These are phyloP conservation scores for Trichocomaceae sp. DNA, from an alignment of 2,329 filamentous ascomycete genomes.

Conservation along the genomic window DNA sequence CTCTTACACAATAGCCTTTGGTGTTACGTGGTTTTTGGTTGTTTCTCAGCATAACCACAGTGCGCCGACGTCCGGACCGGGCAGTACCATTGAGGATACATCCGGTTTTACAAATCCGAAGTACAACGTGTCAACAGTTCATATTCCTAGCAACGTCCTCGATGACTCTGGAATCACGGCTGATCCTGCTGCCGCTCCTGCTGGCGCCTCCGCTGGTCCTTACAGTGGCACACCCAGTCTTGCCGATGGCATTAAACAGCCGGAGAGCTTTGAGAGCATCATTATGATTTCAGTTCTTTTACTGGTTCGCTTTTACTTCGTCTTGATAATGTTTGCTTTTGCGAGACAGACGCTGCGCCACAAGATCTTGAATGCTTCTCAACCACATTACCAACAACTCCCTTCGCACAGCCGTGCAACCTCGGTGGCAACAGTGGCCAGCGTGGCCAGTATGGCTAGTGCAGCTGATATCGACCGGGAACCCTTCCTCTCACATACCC, in stretches of 20 bases:
- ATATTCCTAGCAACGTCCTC: slow-evolving; percentile 47
- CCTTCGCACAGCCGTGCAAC: slow-evolving; percentile 39
- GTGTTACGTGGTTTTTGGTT: slow-evolving; percentile 78
- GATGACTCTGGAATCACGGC: slow-evolving; percentile 46
- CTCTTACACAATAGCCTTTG: slow-evolving; percentile 74
- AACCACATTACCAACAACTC: slow-evolving; percentile 33
- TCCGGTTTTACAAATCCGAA: slow-evolving; percentile 60
- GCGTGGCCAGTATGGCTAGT: slow-evolving; percentile 40
- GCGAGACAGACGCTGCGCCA: slow-evolving; percentile 69
- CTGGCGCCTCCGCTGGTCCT: slow-evolving; percentile 25
- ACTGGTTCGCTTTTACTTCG: slow-evolving; percentile 72
- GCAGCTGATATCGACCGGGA: slow-evolving; percentile 49
- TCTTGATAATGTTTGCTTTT: slow-evolving; percentile 75
- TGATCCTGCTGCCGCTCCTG: slow-evolving; percentile 28
- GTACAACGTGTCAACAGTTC: slow-evolving; percentile 54
- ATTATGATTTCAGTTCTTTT: slow-evolving; percentile 67
- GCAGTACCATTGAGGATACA: slow-evolving; percentile 54
- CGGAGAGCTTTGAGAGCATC: slow-evolving; percentile 68
- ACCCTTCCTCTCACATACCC: slow-evolving; percentile 62
- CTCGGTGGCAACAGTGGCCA: slow-evolving; percentile 44
- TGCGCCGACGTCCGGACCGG: slow-evolving; percentile 39
- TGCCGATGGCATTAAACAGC: slow-evolving; percentile 59
- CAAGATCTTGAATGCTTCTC: slow-evolving; percentile 52
- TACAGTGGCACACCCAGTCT: slow-evolving; percentile 39
- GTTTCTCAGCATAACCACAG: slow-evolving; percentile 52